These are phyloP conservation scores for Fusarium austroafricanum DNA, from an alignment of 2,329 filamentous ascomycete species.

Conservation along the genomic window DNA sequence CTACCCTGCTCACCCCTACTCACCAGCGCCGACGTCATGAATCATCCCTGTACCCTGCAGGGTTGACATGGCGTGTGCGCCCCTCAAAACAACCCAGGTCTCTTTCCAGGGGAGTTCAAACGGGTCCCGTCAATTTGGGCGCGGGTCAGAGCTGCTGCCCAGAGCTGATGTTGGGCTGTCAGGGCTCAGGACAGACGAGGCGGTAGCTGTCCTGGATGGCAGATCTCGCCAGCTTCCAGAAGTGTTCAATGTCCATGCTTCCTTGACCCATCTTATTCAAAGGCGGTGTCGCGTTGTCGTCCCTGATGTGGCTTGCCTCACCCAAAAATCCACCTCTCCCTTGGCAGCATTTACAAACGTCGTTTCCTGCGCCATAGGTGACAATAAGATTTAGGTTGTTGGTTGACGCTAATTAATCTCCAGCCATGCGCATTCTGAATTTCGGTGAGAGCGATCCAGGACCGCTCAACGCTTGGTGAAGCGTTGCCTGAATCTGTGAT, in stretches of 20 bases:
- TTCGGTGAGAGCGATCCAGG: slow-evolving; percentile 44
- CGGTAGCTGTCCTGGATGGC: slow-evolving; percentile 32
- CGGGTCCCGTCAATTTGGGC: slow-evolving; percentile 41
- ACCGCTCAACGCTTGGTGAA: slow-evolving; percentile 20
- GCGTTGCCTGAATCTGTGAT: slow-evolving; percentile 33
- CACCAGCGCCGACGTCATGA: slow-evolving; percentile 44
- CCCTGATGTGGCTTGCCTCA: slow-evolving; percentile 46
- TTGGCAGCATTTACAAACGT: slow-evolving; percentile 33
- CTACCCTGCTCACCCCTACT: slow-evolving; percentile 24
- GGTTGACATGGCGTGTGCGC: slow-evolving; percentile 42
- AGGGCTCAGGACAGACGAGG: slow-evolving; percentile 13
- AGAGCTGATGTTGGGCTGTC: slow-evolving; percentile 31
- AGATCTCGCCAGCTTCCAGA: slow-evolving; percentile 47
- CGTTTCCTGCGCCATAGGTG: slow-evolving; percentile 32
- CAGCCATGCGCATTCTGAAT: slow-evolving; percentile 39
- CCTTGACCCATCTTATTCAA: slow-evolving; percentile 27
- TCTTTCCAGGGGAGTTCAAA: slow-evolving; percentile 34
- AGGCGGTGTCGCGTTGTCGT: slow-evolving; percentile 39
- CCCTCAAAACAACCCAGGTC: slow-evolving; percentile 35
- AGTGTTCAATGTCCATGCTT: slow-evolving; percentile 34
- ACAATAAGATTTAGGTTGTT: slow-evolving; percentile 23
- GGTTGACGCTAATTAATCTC: slow-evolving; percentile 43
- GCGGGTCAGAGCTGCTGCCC: slow-evolving; percentile 36
- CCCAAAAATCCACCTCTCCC: slow-evolving; percentile 35
- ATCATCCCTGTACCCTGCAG: slow-evolving; percentile 38